phyloP scores from a whole-genome alignment of 1,284 basidiomycete species.

The Fomitopsis pinicola region DNA sequence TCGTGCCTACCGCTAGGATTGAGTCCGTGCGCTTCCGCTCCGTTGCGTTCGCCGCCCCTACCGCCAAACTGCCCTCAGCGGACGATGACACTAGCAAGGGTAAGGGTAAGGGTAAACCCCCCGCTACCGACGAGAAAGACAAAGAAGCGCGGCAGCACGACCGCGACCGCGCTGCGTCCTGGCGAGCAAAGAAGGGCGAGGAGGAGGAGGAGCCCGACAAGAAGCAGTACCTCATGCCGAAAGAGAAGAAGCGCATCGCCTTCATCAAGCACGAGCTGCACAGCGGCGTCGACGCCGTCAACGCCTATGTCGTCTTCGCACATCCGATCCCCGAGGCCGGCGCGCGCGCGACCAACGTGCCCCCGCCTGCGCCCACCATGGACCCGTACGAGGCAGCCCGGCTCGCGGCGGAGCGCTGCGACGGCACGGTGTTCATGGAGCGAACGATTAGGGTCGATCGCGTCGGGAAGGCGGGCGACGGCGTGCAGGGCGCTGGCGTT shows the following conservation, averaged over 20 bases:
- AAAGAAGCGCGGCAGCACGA: constrained; percentile 45
- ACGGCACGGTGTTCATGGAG: constrained; percentile 75
- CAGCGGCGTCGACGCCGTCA: constrained; percentile 61
- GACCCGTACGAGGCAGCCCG: constrained; percentile 74
- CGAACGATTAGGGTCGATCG: constrained; percentile 74
- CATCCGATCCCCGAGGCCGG: constrained; percentile 44
- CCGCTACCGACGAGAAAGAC: constrained; percentile 29
- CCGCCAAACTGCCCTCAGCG: constrained; percentile 51
- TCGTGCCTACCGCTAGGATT: constrained; percentile 70
- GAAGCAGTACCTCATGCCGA: constrained; percentile 63
- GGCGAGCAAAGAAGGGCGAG: constrained; percentile 48
- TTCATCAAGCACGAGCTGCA: constrained; percentile 93
- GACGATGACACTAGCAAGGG: constrained; percentile 28
- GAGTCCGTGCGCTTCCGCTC: constrained; percentile 92
- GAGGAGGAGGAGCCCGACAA: constrained; percentile 45
- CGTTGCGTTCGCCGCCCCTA: constrained; percentile 81
- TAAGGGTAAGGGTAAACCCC: constrained; percentile 25
- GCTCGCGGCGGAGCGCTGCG: constrained; percentile 55
- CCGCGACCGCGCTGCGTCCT: constrained; percentile 59
- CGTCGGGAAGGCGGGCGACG: constrained; percentile 38
- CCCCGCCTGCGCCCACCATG: constrained; percentile 49
- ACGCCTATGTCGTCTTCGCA: constrained; percentile 88
- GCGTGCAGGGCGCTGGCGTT: constrained; percentile 21
- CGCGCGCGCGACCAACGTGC: constrained; percentile 45
- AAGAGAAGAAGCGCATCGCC: constrained; percentile 91